Percentiles rank a stretch among this genome's conserved stretches.
Conservation (phyloP, 768 basidiomycete species). For the Rhizopogon vesiculosus region DNA sequence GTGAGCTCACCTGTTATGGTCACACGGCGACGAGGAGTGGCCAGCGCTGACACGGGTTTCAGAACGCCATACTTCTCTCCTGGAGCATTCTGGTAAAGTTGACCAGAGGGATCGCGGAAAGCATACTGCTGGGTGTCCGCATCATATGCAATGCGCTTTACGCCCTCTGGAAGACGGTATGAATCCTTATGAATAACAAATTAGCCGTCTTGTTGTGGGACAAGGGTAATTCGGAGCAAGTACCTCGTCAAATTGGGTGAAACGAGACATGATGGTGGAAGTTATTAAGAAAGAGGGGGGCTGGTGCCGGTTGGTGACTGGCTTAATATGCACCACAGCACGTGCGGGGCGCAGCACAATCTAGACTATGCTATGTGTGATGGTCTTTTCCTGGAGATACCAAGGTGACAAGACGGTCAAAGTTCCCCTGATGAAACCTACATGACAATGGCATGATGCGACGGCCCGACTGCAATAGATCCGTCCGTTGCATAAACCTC, state of each 20-base stretch:
- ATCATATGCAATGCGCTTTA: conserved; percentile 50
- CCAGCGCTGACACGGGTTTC: conserved; percentile 26
- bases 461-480: too few relatives aligned
- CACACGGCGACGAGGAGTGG: conserved; percentile 20
- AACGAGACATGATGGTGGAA: conserved; percentile 6
- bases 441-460: too few relatives aligned
- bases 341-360: neutral
- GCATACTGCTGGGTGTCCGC: conserved; percentile 47
- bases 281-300: neutral
- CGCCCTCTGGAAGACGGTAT: conserved; percentile 34
- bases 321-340: neutral
- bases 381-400: too few relatives aligned
- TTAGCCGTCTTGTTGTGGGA: neutral
- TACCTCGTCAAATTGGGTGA: conserved; percentile 23
- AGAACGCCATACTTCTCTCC: conserved; percentile 42
- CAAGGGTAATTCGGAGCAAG: neutral
- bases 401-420: too few relatives aligned
- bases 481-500: too few relatives aligned
- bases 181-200: conserved; percentile 22
- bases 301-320: too few relatives aligned
- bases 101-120: conserved; percentile 42
- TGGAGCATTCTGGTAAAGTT: conserved; percentile 39
- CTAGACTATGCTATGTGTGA: too few relatives aligned
- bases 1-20: conserved; percentile 19
- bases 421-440: too few relatives aligned